phyloP scores from a whole-genome alignment of 805 yeast genomes.

The Pichia pseudocactophila region DNA sequence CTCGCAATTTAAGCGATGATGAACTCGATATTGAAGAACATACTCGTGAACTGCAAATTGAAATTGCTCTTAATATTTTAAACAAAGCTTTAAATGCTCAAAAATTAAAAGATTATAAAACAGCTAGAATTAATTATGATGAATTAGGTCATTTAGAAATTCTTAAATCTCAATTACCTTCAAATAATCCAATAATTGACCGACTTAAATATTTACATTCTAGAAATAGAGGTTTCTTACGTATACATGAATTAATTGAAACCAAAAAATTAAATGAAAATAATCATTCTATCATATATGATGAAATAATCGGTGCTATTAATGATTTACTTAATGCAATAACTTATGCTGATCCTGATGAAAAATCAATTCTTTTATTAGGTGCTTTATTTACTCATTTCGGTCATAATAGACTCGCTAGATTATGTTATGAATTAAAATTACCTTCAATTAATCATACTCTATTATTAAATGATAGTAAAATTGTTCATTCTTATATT shows the following conservation, averaged over 20 bases:
- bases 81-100: slow-evolving; percentile 63
- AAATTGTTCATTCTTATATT: slow-evolving; percentile 17
- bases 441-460: slow-evolving; percentile 23
- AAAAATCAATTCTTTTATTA: slow-evolving; percentile 40
- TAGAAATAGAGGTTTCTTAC: slow-evolving; percentile 73
- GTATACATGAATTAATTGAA: slow-evolving; percentile 30
- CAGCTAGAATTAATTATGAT: slow-evolving; percentile 49
- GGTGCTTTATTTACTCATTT: slow-evolving; percentile 44
- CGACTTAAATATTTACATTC: slow-evolving; percentile 67
- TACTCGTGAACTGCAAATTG: slow-evolving; percentile 83
- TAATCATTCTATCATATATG: slow-evolving; percentile 14
- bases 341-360: slow-evolving; percentile 61
- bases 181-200: slow-evolving; percentile 56
- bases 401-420: slow-evolving; percentile 38
- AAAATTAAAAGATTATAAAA: slow-evolving; percentile 36
- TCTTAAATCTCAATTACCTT: slow-evolving; percentile 34
- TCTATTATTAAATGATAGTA: slow-evolving; percentile 26
- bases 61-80: slow-evolving; percentile 71
- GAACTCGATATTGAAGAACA: slow-evolving; percentile 80
- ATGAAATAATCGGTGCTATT: slow-evolving; percentile 23
- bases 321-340: slow-evolving; percentile 61
- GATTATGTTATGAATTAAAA: slow-evolving; percentile 53
- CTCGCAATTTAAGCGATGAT: slow-evolving; percentile 71
- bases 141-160: slow-evolving; percentile 63
- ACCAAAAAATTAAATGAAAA: background rate